Base-by-base conservation (phyloP, 257 asterid species). In the Henckelia pumila region DNA sequence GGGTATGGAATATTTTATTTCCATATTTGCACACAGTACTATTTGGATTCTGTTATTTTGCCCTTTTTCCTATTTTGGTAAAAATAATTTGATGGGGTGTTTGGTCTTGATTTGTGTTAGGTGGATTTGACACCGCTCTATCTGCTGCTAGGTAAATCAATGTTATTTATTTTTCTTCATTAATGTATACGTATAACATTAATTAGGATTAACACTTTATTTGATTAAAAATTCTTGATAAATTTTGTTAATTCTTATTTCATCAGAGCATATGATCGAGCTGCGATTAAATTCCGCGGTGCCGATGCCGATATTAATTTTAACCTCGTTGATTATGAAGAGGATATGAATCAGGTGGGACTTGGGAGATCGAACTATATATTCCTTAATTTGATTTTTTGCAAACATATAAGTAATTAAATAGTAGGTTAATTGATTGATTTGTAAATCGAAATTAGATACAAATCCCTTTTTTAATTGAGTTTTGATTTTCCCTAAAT, bases 61-160 rank as follows among this genome's bases (percentile, higher is more conserved):
- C 8, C 25, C 17, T 8, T 3, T 44, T 79, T 67, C 28, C n/a
- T 5, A 32, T 59, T 61, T 21, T 49, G 66, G 69, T 52, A 14
- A 3, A 49, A 35, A 0, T 4, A 2, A 19, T 47, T 16, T 29
- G 68, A 64, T 58, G 56, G 61, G 19, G 13, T 4, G n/a, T 61
- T 40, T 25, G 26, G 19, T 40, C 6, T 59, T 28, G 57, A 22
- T 75, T 63, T 21, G 28, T 67, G 19, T 75, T 75, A 91, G 98
- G 97, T 74, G 97, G 97, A 71, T 91, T 91, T 80, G 95, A 91
- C 75, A 91, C 96, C 61, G 93, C 96, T 69, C 86, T 80, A 66
- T 81, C 88, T 28, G 97, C 97, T 1, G 96, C 96, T 28, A 88
- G 96, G 97, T 88, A 78, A 68, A 28, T 0, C 29, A 28, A 47